phyloP scores from a whole-genome alignment of 2,329 filamentous ascomycete genomes.

The Whalleya microplaca region DNA sequence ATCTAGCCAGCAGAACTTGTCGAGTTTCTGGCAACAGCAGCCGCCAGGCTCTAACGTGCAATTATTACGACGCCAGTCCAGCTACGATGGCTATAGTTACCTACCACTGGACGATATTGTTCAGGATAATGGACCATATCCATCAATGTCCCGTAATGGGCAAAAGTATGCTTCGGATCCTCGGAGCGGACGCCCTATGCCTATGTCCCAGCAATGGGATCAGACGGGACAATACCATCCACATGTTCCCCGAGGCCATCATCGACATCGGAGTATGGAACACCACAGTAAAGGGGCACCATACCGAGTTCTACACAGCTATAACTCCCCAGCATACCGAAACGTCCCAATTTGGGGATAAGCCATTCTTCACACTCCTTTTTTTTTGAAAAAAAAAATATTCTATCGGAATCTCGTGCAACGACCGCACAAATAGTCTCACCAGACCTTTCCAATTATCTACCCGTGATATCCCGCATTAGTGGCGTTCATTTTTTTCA shows the following conservation, averaged over 20 bases:
- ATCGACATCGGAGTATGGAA: conserved; percentile 44
- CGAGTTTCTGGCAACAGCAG: conserved; percentile 17
- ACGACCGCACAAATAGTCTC: background rate
- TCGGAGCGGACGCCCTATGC: conserved; percentile 30
- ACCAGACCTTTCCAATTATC: conserved; percentile 2
- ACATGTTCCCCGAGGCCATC: conserved; percentile 41
- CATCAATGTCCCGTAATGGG: conserved; percentile 28
- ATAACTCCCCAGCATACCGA: conserved; percentile 61
- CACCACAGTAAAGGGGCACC: conserved; percentile 40
- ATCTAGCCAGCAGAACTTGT: conserved; percentile 29
- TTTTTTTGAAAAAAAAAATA: too few relatives aligned
- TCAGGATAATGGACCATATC: conserved; percentile 31
- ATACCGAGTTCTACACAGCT: conserved; percentile 60
- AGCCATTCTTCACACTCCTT: conserved; percentile 9
- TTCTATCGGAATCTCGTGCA: background rate
- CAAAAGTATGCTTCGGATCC: conserved; percentile 29
- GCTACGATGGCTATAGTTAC: conserved; percentile 30
- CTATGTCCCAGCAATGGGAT: conserved; percentile 32
- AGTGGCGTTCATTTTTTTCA: conserved; percentile 22
- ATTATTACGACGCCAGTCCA: conserved; percentile 29
- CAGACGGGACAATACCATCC: conserved; percentile 39
- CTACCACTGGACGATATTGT: conserved; percentile 14
- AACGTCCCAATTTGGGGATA: conserved; percentile 61
- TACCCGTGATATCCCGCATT: conserved; percentile 25
- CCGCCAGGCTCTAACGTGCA: conserved; percentile 15